Conservation (phyloP, 2,329 filamentous ascomycete species). For the Blumeriella jaapii region DNA sequence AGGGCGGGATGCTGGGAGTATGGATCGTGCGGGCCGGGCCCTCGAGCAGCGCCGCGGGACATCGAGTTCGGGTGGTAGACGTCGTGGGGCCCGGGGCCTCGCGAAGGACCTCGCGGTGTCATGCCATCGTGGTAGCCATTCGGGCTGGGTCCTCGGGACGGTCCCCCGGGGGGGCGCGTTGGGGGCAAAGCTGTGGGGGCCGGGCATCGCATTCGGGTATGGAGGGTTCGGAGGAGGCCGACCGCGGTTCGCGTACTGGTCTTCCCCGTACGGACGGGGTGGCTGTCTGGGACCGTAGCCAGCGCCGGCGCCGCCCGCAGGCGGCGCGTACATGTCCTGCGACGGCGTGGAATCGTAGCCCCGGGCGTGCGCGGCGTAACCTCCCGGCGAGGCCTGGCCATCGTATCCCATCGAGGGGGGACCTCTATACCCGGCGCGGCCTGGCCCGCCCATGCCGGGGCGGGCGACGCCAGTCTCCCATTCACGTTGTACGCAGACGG, state of each 20-base stretch:
- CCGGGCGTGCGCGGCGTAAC: slow-evolving; percentile 5
- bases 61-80: background rate
- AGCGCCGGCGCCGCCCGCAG: slow-evolving; percentile 3
- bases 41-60: slow-evolving; percentile 11
- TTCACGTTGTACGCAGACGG: slow-evolving; percentile 13
- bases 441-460: slow-evolving; percentile 8
- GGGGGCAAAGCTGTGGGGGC: slow-evolving; percentile 10
- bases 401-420: slow-evolving; percentile 1
- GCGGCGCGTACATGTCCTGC: slow-evolving; percentile 13
- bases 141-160: background rate
- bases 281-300: slow-evolving; percentile 14
- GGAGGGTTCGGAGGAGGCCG: slow-evolving; percentile 15
- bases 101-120: slow-evolving; percentile 5
- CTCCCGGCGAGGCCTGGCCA: slow-evolving; percentile 2
- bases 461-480: slow-evolving; percentile 11
- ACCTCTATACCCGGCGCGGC: slow-evolving; percentile 4
- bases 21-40: slow-evolving; percentile 12
- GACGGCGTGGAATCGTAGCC: slow-evolving; percentile 12
- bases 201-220: slow-evolving; percentile 20
- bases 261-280: slow-evolving; percentile 16
- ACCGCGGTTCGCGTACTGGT: slow-evolving; percentile 8
- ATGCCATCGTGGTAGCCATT: background rate
- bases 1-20: slow-evolving; percentile 19
- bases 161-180: background rate
- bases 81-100: slow-evolving; percentile 1